These are phyloP conservation scores for Codiaeum variegatum DNA, from an alignment of 441 rosid genomes.

Conservation along the genomic window DNA sequence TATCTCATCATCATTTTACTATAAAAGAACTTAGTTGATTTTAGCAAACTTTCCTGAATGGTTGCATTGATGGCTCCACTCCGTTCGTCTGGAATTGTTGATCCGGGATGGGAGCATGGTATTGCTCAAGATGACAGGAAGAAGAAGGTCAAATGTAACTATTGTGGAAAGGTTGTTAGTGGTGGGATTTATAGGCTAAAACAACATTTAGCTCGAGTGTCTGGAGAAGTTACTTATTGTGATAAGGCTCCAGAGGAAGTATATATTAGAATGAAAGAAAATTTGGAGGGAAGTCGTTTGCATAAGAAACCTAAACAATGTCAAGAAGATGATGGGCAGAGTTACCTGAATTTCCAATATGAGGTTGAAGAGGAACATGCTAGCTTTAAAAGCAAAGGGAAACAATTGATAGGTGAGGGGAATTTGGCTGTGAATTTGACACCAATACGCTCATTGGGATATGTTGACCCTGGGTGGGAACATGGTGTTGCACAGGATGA, in stretches of 20 bases:
- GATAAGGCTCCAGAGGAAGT: constrained; percentile 85
- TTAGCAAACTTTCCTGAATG: constrained; percentile 11
- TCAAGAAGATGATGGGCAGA: constrained; percentile 17
- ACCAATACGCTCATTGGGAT: constrained; percentile 12
- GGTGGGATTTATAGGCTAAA: constrained; percentile 94
- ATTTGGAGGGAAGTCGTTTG: constrained; percentile 42
- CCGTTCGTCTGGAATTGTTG: constrained; percentile 36
- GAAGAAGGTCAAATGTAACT: constrained; percentile 88
- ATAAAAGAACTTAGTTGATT: not conserved
- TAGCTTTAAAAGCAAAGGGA: constrained; percentile 19
- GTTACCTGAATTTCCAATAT: constrained; percentile 15
- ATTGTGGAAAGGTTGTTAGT: constrained; percentile 76
- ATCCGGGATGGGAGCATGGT: constrained; percentile 98
- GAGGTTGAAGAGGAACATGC: constrained; percentile 18
- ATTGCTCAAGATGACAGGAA: constrained; percentile 89
- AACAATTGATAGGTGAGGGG: constrained; percentile 13
- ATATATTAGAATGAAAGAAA: constrained; percentile 79
- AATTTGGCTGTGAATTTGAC: constrained; percentile 2
- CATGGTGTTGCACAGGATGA: constrained; percentile 89
- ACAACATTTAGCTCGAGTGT: constrained; percentile 92
- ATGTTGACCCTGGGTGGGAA: constrained; percentile 97
- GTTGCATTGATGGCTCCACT: constrained; percentile 21
- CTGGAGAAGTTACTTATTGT: constrained; percentile 91
- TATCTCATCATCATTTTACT: not conserved
- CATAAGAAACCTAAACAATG: constrained; percentile 14